phyloP scores from a whole-genome alignment of 139 green algal species.

The Zygnema circumcarinatum region DNA sequence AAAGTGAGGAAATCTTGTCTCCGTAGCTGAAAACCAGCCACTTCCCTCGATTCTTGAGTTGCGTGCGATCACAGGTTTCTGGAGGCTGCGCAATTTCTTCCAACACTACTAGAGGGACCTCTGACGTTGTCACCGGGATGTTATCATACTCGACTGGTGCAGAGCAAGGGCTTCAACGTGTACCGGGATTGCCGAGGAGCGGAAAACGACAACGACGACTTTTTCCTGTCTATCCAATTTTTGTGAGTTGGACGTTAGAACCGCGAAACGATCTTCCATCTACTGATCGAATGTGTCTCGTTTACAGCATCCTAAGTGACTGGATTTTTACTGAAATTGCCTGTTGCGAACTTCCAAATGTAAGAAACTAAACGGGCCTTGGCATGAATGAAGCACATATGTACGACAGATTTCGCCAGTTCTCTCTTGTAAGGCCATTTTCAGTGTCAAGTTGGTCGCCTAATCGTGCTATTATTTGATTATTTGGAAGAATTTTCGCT shows the following conservation, averaged over 20 bases:
- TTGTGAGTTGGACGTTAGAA: not conserved
- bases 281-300: not conserved
- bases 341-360: too few relatives aligned
- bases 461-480: not conserved
- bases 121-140: too few relatives aligned
- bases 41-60: too few relatives aligned
- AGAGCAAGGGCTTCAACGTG: not conserved
- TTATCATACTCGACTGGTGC: not conserved
- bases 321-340: not conserved
- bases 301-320: not conserved
- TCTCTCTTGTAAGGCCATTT: not conserved
- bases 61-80: too few relatives aligned
- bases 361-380: not conserved
- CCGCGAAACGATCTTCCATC: too few relatives aligned
- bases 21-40: too few relatives aligned
- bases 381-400: not conserved
- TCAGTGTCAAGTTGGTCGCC: not conserved
- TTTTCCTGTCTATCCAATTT: not conserved
- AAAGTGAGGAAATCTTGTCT: not conserved
- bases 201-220: not conserved
- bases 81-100: too few relatives aligned
- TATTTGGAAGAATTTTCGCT: not conserved
- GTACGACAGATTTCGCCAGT: not conserved
- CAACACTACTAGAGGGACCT: too few relatives aligned
- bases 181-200: not conserved